Evolutionary conservation across 176 grass and related monocot species (phyloP), one percentile per base, ranked within the genome.

Genomic region (Triticum urartu): DNA sequence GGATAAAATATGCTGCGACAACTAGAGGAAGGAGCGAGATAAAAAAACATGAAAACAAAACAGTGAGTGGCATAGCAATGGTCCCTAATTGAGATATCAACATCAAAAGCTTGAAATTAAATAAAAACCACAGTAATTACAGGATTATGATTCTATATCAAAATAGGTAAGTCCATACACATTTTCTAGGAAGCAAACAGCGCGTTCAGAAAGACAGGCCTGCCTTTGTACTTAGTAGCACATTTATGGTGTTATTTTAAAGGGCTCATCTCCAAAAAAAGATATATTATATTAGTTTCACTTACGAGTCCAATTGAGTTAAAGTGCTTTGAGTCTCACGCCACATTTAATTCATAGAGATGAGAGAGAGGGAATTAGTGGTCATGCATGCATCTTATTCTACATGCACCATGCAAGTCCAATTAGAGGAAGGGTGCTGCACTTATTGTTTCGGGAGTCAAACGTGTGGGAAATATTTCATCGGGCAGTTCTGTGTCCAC

Each of bases 1-100:
- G 50, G 30, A 42, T 43, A 82, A 72, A 80, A 36, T 56, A 84
- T 50, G 68, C 32, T 84, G 66, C 28, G 71, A 68, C 32, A 86
- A 68, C 48, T 78, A 30, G 61, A 74, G 62, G 17, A 38, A 40
- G 7, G 60, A 77, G 11, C 4, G 36, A 77, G 13, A 12, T 35
- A 10, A 77, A n/a, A 30, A 60, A 22, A 42, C 7, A 42, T 56
- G 59, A 75, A 76, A 77, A 38, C 34, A 70, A 71, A 64, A 72
- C 39, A 89, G 62, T 43, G 21, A 30, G 21, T 88, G 68, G 15
- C 63, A 83, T 75, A 63, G 22, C 43, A 66, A 21, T 48, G 33
- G 18, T 25, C 28, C 13, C 28, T 68, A n/a, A 77, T 33, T 78
- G 25, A 70, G 36, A 77, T 25, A 11, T 12, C 26, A 52, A 64